Evolutionary conservation across 495 filamentous ascomycete species (phyloP), one percentile per base, ranked within the genome.

Genomic region (Penicillium cosmopolitanum): DNA sequence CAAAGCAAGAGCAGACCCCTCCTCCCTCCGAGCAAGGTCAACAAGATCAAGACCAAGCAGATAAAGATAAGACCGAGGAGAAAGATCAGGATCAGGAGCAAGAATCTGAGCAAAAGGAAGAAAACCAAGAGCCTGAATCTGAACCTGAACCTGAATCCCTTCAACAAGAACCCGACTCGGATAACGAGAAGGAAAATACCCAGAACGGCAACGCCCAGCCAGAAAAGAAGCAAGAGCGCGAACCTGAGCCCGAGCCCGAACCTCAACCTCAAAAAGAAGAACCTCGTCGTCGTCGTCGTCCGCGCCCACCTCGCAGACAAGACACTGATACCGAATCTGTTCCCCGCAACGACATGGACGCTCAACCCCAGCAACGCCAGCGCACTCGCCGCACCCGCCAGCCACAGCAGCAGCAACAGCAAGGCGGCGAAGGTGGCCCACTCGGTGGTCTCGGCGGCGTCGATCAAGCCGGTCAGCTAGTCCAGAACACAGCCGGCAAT

Each of bases 401-500:
- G 59, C 63, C 58, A n/a, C 66, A 66, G 55, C 71, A 71, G 47
- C 70, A 75, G 16, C 68, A 70, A 33, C 65, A 73, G 47, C 58
- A 69, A 57, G 74, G 73, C 18, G 79, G 75, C 21, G 80, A 83
- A 12, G 73, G 75, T 0, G 82, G 80, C 5, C 75, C 78, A 0
- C 81, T 89, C 13, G 80, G 80, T 4, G 77, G 80, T 0, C 80
- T 89, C 5, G 84, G 85, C 44, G 82, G 82, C 25, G 81, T 87
- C 28, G 79, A 83, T 58, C 82, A 85, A 52, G 76, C 77, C 12
- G 77, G 77, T 36, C 80, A 83, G 57, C 80, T 83, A 31, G 85
- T 89, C 21, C 79, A 82, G 51, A 82, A 89, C 69, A 90, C 88
- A 15, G 86, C 85, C 18, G 85, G 85, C 19, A 82, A 84, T 55